Evolutionary conservation across 2,329 filamentous ascomycete genomes (phyloP).

Genomic region (Gliomastix tumulicola): DNA sequence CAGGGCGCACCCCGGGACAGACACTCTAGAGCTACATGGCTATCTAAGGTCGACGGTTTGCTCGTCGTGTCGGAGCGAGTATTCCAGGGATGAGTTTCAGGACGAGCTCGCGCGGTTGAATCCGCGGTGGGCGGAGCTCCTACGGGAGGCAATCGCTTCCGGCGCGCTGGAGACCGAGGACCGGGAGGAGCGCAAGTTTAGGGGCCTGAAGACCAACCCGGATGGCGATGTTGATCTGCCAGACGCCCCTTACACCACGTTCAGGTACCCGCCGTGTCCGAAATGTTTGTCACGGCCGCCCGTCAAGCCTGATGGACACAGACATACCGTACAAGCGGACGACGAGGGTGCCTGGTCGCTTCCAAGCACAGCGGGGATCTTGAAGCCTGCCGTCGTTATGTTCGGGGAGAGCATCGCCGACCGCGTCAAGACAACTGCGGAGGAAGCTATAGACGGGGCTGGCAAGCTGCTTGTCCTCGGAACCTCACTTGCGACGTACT

Average conservation of each 20-base stretch:
- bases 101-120: conserved; percentile 69
- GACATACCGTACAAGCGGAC: conserved; percentile 61
- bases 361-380: conserved; percentile 63
- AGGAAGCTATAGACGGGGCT: conserved; percentile 71
- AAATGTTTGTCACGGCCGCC: conserved; percentile 64
- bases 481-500: conserved; percentile 90
- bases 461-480: conserved; percentile 73
- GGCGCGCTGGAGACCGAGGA: conserved; percentile 76
- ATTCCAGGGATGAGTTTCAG: conserved; percentile 70
- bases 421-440: conserved; percentile 66
- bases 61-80: conserved; percentile 66
- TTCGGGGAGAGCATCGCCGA: conserved; percentile 82
- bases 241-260: conserved; percentile 79
- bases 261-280: conserved; percentile 86
- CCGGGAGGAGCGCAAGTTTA: conserved; percentile 57
- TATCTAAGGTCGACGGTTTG: conserved; percentile 80
- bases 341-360: conserved; percentile 70
- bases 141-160: conserved; percentile 62
- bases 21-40: conserved; percentile 83
- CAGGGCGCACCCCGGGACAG: conserved; percentile 64
- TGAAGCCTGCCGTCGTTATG: conserved; percentile 94
- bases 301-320: conserved; percentile 42
- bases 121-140: conserved; percentile 74
- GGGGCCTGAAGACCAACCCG: conserved; percentile 77
- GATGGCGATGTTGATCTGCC: conserved; percentile 93